A percentile compares a stretch with the other conserved stretches of the same genome.
These are phyloP conservation scores for Tetraselmis striata DNA, from an alignment of 139 green algal genomes.

Conservation along the genomic window DNA sequence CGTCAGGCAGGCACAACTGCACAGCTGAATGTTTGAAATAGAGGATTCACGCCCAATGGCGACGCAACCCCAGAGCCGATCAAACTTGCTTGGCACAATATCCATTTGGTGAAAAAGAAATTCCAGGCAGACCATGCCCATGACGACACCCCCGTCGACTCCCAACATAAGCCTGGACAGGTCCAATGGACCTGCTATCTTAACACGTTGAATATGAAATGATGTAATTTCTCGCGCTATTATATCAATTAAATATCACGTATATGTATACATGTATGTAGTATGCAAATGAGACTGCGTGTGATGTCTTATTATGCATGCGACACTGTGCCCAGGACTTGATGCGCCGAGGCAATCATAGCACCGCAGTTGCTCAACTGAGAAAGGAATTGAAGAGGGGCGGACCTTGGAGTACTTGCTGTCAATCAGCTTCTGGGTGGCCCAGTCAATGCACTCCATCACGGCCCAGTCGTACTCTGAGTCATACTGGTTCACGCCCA, in stretches of 20 bases:
- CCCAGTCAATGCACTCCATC: constrained; percentile 7
- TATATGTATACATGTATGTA: background rate
- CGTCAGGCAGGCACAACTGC: background rate
- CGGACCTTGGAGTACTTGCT: constrained; percentile 6
- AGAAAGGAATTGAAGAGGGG: background rate
- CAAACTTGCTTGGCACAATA: too few species aligned
- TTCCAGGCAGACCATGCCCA: too few species aligned
- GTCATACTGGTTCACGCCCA: constrained; percentile 29
- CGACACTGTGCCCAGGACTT: too few species aligned
- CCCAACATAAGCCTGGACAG: too few species aligned
- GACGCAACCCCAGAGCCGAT: too few species aligned
- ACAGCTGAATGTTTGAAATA: background rate
- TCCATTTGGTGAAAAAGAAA: too few species aligned
- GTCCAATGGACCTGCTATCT: too few species aligned
- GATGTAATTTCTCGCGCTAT: background rate
- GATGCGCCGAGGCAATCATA: too few species aligned
- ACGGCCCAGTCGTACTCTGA: constrained; percentile 19
- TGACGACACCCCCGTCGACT: too few species aligned
- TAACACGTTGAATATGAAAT: background rate
- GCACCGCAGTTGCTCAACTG: background rate
- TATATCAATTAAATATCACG: background rate
- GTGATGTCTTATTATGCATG: too few species aligned
- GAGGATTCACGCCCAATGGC: background rate
- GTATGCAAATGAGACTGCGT: background rate
- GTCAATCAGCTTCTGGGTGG: background rate